These are phyloP conservation scores for Hymenotorrendiella dingleyae DNA, from an alignment of 2,329 filamentous ascomycete genomes.

Conservation along the genomic window DNA sequence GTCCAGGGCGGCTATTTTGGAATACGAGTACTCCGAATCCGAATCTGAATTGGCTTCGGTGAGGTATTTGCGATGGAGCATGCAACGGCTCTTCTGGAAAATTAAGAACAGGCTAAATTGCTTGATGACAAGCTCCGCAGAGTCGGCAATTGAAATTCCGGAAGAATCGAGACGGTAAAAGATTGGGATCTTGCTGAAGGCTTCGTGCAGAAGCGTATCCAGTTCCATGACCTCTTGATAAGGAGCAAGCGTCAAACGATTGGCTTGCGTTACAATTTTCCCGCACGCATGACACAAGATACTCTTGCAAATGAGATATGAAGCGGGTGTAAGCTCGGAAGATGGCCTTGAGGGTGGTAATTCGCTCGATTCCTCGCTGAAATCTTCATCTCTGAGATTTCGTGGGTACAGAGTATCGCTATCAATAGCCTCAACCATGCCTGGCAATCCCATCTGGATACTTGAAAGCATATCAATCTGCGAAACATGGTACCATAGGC, in stretches of 20 bases:
- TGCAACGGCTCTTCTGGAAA: conserved; percentile 49
- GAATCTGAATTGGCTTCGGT: conserved; percentile 39
- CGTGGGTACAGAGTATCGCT: conserved; percentile 55
- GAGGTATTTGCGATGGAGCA: conserved; percentile 50
- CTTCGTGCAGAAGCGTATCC: conserved; percentile 40
- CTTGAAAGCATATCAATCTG: conserved; percentile 60
- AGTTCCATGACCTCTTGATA: conserved; percentile 45
- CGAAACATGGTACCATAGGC: conserved; percentile 48
- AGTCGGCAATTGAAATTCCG: conserved; percentile 44
- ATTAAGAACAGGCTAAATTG: conserved; percentile 46
- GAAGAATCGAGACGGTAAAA: conserved; percentile 45
- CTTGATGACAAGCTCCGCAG: conserved; percentile 43
- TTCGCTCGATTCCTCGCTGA: conserved; percentile 46
- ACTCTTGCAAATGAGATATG: conserved; percentile 49
- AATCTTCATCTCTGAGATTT: conserved; percentile 62
- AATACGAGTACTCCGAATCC: conserved; percentile 44
- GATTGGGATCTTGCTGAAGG: conserved; percentile 40
- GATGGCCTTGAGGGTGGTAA: conserved; percentile 51
- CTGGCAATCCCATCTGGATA: conserved; percentile 62
- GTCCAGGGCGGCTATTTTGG: conserved; percentile 44
- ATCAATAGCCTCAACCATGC: conserved; percentile 58
- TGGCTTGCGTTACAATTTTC: conserved; percentile 44
- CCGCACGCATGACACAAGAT: conserved; percentile 43
- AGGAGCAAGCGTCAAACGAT: conserved; percentile 41
- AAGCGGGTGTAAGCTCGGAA: conserved; percentile 54